Evolutionary conservation across 1,139 yeast genomes (phyloP), one percentile per base, ranked within the genome.

Genomic region (Zhuliangozyma blackwelliae): DNA sequence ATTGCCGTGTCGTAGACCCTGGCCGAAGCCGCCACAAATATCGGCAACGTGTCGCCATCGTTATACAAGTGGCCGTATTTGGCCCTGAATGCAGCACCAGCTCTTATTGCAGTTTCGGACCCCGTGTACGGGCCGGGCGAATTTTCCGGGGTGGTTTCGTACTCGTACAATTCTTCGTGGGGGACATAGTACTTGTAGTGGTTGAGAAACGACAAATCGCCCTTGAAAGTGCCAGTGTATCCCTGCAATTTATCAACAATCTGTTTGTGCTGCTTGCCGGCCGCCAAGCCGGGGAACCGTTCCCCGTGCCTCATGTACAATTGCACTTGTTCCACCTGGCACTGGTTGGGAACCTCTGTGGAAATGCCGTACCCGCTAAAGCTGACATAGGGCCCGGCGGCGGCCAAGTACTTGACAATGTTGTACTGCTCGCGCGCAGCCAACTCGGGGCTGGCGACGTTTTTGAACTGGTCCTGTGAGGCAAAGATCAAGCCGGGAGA

Each of bases 381-480:
- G 37, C 65, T 68, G n/a, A 61, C 49, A 38, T 63, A 65, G 5
- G 71, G 70, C 1, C 65, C 70, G 16, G 65, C 51, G 5, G 67
- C 70, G 20, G 58, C 64, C 38, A 65, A 49, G 40, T 55, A 60
- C 35, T 53, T 54, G 36, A 61, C 56, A 19, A 63, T 47, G 41
- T 64, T 65, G 38, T 53, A 60, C 39, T 59, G 64, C 27, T 56
- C 57, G 19, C 51, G 45, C 3, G 65, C 55, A 9, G 63, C 61
- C 34, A 55, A 54, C 22, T 55, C 55, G 1, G 64, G 63, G 13
- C 52, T 41, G 10, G 63, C 60, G 3, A 59, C 59, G 31, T 52
- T 49, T 39, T 55, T 48, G 47, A 50, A 57, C 32, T 54, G 55
- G 26, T 42, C 45, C 31, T 52, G 57, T 19, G 54, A 51, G 7